Evolutionary conservation across 75 land plant genomes (phyloP).

Genomic region (Picea sitchensis): DNA sequence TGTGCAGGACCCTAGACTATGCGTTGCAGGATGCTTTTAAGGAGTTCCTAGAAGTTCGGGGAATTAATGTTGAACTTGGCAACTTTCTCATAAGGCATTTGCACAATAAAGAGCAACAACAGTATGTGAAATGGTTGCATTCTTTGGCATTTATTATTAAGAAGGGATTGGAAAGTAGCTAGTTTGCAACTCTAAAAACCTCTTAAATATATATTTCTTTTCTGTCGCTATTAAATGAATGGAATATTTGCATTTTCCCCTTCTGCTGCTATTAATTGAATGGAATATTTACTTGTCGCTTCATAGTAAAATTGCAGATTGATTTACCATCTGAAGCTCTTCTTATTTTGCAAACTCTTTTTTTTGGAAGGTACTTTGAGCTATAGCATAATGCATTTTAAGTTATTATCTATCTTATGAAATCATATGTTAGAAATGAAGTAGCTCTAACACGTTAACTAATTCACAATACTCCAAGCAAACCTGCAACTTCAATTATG

Average conservation of each 20-base stretch:
- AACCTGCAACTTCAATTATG: too few relatives aligned
- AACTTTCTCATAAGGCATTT: constrained; percentile 37
- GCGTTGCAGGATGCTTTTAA: constrained; percentile 32
- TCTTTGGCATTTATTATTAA: constrained; percentile 11
- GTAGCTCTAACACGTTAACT: neutral
- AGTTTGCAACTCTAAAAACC: neutral
- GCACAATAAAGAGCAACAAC: constrained; percentile 44
- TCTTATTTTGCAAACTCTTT: neutral
- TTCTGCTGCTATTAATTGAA: neutral
- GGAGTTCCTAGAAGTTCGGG: constrained; percentile 26
- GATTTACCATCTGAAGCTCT: neutral
- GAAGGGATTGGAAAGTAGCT: neutral
- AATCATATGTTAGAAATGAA: neutral
- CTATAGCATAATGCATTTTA: neutral
- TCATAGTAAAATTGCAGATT: neutral
- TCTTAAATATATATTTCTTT: too few relatives aligned
- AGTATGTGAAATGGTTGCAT: constrained; percentile 47
- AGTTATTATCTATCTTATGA: neutral
- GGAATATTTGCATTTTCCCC: neutral
- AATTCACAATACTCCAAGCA: too few relatives aligned
- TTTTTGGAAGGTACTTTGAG: neutral
- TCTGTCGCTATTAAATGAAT: too few relatives aligned
- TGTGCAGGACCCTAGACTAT: constrained; percentile 42
- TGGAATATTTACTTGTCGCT: neutral
- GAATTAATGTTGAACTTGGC: constrained; percentile 23